phyloP scores from a whole-genome alignment of 2,329 filamentous ascomycete genomes.

The Cladophialophora chaetospira region DNA sequence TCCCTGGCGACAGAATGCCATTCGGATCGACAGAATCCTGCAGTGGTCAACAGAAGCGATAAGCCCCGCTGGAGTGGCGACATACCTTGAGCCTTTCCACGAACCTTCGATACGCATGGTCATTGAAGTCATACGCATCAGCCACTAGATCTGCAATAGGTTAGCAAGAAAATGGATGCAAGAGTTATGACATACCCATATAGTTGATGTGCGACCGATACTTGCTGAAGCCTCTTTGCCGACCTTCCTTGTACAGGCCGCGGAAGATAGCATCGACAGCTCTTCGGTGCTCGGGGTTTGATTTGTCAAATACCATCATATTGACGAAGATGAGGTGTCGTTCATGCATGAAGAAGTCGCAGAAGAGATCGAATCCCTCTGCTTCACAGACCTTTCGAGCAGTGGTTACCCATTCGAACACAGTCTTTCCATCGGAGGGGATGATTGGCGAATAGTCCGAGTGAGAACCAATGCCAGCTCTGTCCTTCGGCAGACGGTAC shows the following conservation, averaged over 20 bases:
- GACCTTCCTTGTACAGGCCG: conserved; percentile 17
- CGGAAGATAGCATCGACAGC: conserved; percentile 24
- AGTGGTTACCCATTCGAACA: conserved; percentile 23
- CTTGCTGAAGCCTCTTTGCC: conserved; percentile 25
- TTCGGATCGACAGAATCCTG: conserved; percentile 52
- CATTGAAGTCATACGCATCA: conserved; percentile 24
- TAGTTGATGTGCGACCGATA: conserved; percentile 28
- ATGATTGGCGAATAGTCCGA: conserved; percentile 29
- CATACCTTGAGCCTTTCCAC: conserved; percentile 25
- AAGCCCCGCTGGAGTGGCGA: not conserved
- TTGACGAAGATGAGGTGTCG: conserved; percentile 29
- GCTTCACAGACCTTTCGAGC: conserved; percentile 20
- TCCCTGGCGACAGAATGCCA: conserved; percentile 51
- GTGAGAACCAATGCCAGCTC: conserved; percentile 24
- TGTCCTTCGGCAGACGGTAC: conserved; percentile 22
- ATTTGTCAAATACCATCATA: conserved; percentile 28
- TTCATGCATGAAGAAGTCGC: conserved; percentile 30
- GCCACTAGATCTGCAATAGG: conserved; percentile 17
- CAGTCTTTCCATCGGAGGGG: conserved; percentile 22
- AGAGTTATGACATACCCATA: conserved; percentile 19
- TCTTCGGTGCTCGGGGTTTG: conserved; percentile 17
- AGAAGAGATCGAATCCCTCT: conserved; percentile 26
- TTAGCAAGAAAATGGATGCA: not conserved
- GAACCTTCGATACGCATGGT: conserved; percentile 27
- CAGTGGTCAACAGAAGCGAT: not conserved